phyloP scores from a whole-genome alignment of 163 green algal genomes.

The Chlamydomonas reinhardtii region DNA sequence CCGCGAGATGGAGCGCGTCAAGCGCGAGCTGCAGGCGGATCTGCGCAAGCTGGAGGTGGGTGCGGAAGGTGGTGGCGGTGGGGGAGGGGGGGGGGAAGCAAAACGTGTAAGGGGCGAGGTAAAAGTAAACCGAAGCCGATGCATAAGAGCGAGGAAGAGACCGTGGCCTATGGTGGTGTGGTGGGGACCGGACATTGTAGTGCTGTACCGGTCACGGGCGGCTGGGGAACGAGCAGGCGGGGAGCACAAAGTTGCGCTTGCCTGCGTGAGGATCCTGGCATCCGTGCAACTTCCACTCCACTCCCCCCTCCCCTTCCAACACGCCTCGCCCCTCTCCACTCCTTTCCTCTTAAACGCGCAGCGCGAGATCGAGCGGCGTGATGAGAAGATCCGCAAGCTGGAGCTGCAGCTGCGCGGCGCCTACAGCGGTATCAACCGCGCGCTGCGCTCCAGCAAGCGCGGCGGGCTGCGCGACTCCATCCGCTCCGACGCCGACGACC shows the following conservation, averaged over 20 bases:
- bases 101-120: too few relatives aligned
- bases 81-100: neutral
- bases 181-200: too few relatives aligned
- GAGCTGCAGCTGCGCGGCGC: conserved; percentile 65
- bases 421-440: conserved; percentile 60
- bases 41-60: conserved; percentile 41
- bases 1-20: conserved; percentile 61
- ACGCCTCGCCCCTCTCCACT: neutral
- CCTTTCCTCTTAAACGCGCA: neutral
- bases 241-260: too few relatives aligned
- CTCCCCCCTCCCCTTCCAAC: neutral
- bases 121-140: too few relatives aligned
- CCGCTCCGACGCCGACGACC: conserved; percentile 58
- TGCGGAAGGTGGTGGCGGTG: neutral
- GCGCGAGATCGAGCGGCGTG: conserved; percentile 62
- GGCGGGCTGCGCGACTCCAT: conserved; percentile 48
- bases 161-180: too few relatives aligned
- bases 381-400: conserved; percentile 68
- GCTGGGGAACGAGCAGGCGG: too few relatives aligned
- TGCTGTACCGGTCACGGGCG: too few relatives aligned
- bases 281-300: neutral
- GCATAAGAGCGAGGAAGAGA: too few relatives aligned
- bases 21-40: conserved; percentile 55
- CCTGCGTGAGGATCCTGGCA: too few relatives aligned
- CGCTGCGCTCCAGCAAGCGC: conserved; percentile 46